phyloP scores from a whole-genome alignment of 192 early-diverging fungal species.

The Mortierella claussenii region DNA sequence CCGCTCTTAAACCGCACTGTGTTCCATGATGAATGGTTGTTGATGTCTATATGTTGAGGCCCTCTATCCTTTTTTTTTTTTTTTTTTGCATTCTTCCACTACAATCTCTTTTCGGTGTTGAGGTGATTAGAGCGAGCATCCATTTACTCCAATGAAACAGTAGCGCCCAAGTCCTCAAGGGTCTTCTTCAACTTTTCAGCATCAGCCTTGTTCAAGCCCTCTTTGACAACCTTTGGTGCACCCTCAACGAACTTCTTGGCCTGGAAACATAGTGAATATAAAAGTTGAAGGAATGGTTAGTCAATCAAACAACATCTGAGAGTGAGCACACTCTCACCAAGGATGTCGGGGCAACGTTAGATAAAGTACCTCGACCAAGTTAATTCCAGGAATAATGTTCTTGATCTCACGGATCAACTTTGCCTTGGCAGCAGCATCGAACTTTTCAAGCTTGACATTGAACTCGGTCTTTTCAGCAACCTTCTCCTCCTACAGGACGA shows the following conservation, averaged over 20 bases:
- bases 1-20: too few species aligned
- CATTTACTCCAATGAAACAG: conserved; percentile 92
- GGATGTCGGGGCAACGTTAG: too few species aligned
- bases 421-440: conserved; percentile 93
- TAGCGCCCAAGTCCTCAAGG: conserved; percentile 93
- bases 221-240: conserved; percentile 96
- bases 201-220: conserved; percentile 90
- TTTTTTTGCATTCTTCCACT: too few species aligned
- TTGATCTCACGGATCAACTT: conserved; percentile 99
- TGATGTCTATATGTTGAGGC: too few species aligned
- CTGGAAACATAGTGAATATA: conserved; percentile 56
- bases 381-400: conserved; percentile 90
- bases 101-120: too few species aligned
- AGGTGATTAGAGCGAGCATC: too few species aligned
- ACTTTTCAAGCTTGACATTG: conserved; percentile 95
- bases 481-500: conserved; percentile 76
- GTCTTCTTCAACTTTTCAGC: conserved; percentile 98
- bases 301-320: too few species aligned
- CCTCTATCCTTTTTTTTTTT: too few species aligned
- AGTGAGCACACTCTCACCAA: too few species aligned
- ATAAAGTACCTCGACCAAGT: conserved; percentile 84
- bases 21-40: too few species aligned
- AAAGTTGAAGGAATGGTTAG: too few species aligned
- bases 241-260: conserved; percentile 99
- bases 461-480: conserved; percentile 93